Percentiles rank a stretch among this genome's conserved stretches.
These are phyloP conservation scores for Trichoderma sp. DNA, from an alignment of 2,329 filamentous ascomycete genomes.

Conservation along the genomic window DNA sequence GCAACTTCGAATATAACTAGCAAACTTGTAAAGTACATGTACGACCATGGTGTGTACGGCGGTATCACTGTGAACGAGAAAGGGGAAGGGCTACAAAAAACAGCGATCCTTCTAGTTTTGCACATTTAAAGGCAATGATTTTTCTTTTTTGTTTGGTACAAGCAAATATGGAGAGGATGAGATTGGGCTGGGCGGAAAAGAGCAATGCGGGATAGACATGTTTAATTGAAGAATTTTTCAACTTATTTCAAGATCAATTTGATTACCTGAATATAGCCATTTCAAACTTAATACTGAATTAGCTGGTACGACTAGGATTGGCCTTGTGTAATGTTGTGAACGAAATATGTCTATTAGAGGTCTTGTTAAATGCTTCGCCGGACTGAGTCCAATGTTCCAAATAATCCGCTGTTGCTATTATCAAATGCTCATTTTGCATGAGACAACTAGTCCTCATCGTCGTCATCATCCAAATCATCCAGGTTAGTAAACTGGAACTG, in stretches of 20 bases:
- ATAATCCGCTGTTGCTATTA: neutral
- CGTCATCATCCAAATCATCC: constrained; percentile 53
- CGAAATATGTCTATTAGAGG: neutral
- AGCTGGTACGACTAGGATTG: neutral
- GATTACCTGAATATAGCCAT: neutral
- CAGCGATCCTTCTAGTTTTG: neutral
- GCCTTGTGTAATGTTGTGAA: no score
- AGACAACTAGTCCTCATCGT: constrained; percentile 36
- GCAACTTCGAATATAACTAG: neutral
- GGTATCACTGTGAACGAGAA: constrained; percentile 1
- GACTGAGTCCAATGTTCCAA: neutral
- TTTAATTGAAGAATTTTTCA: neutral
- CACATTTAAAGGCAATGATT: constrained; percentile 5
- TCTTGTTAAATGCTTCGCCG: neutral
- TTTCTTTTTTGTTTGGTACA: neutral
- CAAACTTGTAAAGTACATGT: constrained; percentile 34
- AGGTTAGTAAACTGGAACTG: constrained; percentile 57
- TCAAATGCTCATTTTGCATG: neutral
- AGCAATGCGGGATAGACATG: constrained; percentile 19
- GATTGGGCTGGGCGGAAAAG: neutral
- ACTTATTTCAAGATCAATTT: neutral
- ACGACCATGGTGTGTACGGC: constrained; percentile 30
- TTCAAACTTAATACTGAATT: neutral
- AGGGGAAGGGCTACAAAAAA: neutral
- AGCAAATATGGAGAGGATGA: neutral